Conservation (phyloP, 768 basidiomycete genomes). For the Mycena venus region DNA sequence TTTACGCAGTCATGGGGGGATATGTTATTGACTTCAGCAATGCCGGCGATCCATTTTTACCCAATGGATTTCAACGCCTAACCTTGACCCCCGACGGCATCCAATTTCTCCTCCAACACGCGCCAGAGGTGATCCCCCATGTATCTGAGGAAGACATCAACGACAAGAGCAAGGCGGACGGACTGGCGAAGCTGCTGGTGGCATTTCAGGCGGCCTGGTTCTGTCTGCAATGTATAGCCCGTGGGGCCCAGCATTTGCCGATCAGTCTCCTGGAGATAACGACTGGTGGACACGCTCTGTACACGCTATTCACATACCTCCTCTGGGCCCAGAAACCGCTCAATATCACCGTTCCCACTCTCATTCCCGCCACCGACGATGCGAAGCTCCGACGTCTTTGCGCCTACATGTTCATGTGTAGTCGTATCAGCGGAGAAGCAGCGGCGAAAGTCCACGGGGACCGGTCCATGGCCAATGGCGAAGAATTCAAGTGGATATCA, state of each 20-base stretch:
- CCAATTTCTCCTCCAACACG: background rate
- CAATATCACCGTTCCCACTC: background rate
- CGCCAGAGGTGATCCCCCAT: background rate
- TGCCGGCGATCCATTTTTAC: background rate
- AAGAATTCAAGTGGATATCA: too few species aligned
- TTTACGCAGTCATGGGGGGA: constrained; percentile 7
- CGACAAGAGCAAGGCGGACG: constrained; percentile 43
- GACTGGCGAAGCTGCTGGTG: constrained; percentile 39
- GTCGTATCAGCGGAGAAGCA: background rate
- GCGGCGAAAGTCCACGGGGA: too few species aligned
- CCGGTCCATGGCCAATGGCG: too few species aligned
- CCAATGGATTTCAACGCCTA: background rate
- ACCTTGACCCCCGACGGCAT: constrained; percentile 7
- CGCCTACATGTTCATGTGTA: constrained; percentile 16
- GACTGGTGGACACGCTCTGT: background rate
- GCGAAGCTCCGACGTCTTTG: background rate
- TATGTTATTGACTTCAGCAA: constrained; percentile 3
- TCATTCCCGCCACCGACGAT: background rate
- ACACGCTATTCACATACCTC: constrained; percentile 12
- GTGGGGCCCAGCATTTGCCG: background rate
- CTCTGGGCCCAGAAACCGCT: constrained; percentile 5
- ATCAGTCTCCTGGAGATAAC: constrained; percentile 6
- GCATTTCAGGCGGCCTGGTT: constrained; percentile 42
- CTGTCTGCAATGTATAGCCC: background rate
- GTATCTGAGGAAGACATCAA: constrained; percentile 33